phyloP scores from a whole-genome alignment of 2,329 filamentous ascomycete genomes.

The Arthrobotrys megalospora region DNA sequence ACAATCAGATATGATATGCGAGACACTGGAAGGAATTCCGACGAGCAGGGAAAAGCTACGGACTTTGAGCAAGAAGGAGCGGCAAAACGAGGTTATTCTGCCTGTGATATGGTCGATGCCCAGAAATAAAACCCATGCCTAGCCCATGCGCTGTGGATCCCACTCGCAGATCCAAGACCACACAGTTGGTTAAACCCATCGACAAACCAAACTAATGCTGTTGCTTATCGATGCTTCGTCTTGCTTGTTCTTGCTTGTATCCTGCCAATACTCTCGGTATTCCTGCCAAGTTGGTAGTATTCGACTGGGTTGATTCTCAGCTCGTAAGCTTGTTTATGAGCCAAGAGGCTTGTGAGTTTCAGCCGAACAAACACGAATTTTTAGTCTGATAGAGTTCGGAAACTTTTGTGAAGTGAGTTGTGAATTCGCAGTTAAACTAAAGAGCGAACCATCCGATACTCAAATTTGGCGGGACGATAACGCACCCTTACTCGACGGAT shows the following conservation, averaged over 20 bases:
- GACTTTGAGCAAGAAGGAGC: conserved; percentile 4
- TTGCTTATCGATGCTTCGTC: conserved; percentile 55
- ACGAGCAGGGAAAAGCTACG: neutral
- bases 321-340: conserved; percentile 26
- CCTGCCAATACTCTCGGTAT: conserved; percentile 38
- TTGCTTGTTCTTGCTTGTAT: conserved; percentile 58
- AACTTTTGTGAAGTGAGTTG: neutral
- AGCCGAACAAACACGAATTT: conserved; percentile 9
- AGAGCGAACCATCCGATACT: neutral
- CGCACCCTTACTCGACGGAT: conserved; percentile 6
- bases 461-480: conserved; percentile 13
- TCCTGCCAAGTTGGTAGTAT: conserved; percentile 41
- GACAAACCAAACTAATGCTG: conserved; percentile 23
- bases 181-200: conserved; percentile 32
- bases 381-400: too few species aligned
- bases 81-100: conserved; percentile 49
- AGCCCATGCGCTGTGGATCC: conserved; percentile 34
- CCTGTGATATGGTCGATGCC: conserved; percentile 43
- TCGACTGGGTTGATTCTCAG: conserved; percentile 23
- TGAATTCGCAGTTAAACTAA: neutral
- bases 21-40: conserved; percentile 4
- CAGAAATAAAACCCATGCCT: conserved; percentile 51
- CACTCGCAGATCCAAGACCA: conserved; percentile 49
- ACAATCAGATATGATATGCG: conserved; percentile 11
- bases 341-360: conserved; percentile 46